Conservation (phyloP, 495 filamentous ascomycete genomes). For the Mycothermus thermophilus region DNA sequence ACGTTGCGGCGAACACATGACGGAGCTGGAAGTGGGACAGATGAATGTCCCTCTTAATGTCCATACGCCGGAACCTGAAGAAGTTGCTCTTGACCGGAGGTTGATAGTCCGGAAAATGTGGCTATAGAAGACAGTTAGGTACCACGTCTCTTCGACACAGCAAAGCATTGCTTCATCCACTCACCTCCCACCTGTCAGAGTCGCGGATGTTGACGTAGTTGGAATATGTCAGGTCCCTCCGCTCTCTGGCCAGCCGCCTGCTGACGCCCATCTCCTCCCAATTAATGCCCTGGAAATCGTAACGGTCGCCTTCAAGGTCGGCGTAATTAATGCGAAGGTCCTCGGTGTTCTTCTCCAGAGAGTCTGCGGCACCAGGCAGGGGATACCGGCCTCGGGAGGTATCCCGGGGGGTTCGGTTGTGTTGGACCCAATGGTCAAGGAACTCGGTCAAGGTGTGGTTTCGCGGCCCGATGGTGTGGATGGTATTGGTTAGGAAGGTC, state of each 20-base stretch:
- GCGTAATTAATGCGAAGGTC: slow-evolving; percentile 19
- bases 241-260: slow-evolving; percentile 42
- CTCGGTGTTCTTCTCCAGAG: slow-evolving; percentile 4
- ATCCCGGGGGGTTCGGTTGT: slow-evolving; percentile 5
- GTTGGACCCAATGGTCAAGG: slow-evolving; percentile 20
- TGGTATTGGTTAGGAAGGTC: slow-evolving; percentile 8
- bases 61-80: slow-evolving; percentile 60
- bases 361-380: slow-evolving; percentile 13
- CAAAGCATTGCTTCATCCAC: too few relatives aligned
- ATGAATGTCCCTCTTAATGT: slow-evolving; percentile 46
- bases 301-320: slow-evolving; percentile 44
- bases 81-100: slow-evolving; percentile 38
- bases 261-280: slow-evolving; percentile 54
- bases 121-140: slow-evolving; percentile 7
- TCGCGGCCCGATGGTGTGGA: slow-evolving; percentile 12
- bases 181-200: slow-evolving; percentile 27
- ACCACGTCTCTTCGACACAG: too few relatives aligned
- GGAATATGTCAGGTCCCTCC: slow-evolving; percentile 41
- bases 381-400: slow-evolving; percentile 8
- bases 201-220: slow-evolving; percentile 40
- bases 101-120: slow-evolving; percentile 18
- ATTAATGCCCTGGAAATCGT: slow-evolving; percentile 67
- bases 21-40: slow-evolving; percentile 83
- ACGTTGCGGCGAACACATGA: slow-evolving; percentile 61
- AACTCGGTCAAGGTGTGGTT: slow-evolving; percentile 20